Evolutionary conservation across 345 rosid genomes (phyloP), one percentile per base, ranked within the genome.

Genomic region (Sisymbrium irio): DNA sequence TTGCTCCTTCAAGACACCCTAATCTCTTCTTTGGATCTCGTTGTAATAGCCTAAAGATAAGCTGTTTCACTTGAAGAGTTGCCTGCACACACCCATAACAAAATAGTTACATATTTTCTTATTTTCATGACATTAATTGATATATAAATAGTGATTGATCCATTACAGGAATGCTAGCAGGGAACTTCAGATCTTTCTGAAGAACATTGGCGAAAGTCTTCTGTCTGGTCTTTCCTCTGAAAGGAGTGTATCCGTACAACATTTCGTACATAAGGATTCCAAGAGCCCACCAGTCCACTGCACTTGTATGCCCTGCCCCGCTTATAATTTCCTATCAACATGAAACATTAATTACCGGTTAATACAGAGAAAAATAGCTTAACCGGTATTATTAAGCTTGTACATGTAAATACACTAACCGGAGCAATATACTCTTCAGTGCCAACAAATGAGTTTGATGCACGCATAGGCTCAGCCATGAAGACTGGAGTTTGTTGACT

Each of bases 201-300:
- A 94, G 95, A 75, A 94, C 75, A 82, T 91, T 91, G 68, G 93
- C 78, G 75, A 94, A 94, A 56, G 98, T 91, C 84, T 87, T 94
- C 61, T 94, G 97, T 78, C 98, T 84, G 1, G 93, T 89, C 83
- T 89, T 94, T 37, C 98, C 98, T 75, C 98, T 86, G 62, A 94
- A 91, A 32, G 98, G 98, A 73, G 98, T 94, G 72, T 88, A 88
- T 79, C 98, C 98, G 77, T 94, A 94, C 22, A 94, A 79, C 98
- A 94, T 94, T 77, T 94, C 98, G 51, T 88, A 94, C 32, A 94
- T 82, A 80, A 91, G 97, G 65, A 94, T 86, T 7, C 98, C 98
- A 69, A 91, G 88, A 68, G 98, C 98, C 98, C 98, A 94, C 98
- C 98, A 91, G 82, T 94, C 98, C 72, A 94, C 97, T 51, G 97